Evolutionary conservation across 192 early-diverging fungal species (phyloP).

Genomic region (Coemansia sp.): DNA sequence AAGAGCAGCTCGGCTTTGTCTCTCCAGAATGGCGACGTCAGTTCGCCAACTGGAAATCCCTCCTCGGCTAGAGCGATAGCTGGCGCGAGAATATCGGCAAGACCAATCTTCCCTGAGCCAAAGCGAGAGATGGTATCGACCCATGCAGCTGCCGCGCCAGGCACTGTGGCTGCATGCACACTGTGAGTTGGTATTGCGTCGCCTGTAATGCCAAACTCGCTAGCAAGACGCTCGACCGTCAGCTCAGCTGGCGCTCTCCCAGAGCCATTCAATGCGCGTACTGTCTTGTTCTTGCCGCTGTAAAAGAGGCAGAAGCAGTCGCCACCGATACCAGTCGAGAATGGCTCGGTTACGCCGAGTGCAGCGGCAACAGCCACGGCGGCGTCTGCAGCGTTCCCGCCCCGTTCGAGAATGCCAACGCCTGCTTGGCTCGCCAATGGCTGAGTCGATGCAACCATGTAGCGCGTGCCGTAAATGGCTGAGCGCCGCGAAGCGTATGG

Average conservation of each 20-base stretch:
- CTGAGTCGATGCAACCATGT: constrained; percentile 71
- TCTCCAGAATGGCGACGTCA: constrained; percentile 54
- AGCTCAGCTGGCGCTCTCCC: constrained; percentile 62
- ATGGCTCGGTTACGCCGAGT: constrained; percentile 72
- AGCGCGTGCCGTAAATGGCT: constrained; percentile 60
- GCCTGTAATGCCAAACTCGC: constrained; percentile 21
- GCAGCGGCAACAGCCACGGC: constrained; percentile 71
- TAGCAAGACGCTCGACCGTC: constrained; percentile 55
- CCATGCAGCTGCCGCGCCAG: constrained; percentile 79
- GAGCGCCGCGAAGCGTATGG: constrained; percentile 55
- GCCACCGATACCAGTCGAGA: constrained; percentile 77
- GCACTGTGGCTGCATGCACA: constrained; percentile 66
- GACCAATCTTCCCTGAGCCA: constrained; percentile 63
- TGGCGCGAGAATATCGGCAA: constrained; percentile 64
- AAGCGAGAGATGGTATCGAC: constrained; percentile 65
- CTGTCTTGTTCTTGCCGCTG: constrained; percentile 59
- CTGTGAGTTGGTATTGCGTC: constrained; percentile 42
- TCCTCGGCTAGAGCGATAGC: constrained; percentile 72
- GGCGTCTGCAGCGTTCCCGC: constrained; percentile 83
- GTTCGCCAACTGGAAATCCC: constrained; percentile 63
- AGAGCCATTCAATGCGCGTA: constrained; percentile 66
- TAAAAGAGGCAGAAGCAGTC: constrained; percentile 83
- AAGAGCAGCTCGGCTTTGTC: too few species aligned
- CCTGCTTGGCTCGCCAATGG: constrained; percentile 74
- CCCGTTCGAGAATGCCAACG: constrained; percentile 61